Evolutionary conservation across 192 early-diverging fungal genomes (phyloP).

Genomic region (Dissophora globulifera): DNA sequence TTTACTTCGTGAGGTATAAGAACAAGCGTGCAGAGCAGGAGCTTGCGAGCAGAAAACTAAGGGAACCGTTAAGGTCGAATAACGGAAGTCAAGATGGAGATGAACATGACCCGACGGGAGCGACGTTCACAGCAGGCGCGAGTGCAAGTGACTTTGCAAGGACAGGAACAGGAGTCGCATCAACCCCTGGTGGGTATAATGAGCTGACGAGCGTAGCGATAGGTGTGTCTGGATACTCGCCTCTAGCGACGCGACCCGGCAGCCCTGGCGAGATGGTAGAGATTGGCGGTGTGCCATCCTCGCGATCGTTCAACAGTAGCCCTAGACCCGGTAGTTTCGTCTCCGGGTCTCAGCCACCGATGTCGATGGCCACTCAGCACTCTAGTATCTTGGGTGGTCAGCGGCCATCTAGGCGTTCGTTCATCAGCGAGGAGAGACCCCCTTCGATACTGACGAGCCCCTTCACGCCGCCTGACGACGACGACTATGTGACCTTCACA

Average conservation of each 20-base stretch:
- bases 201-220: slow-evolving; percentile 9
- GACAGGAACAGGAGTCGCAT: background rate
- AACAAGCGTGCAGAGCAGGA: slow-evolving; percentile 32
- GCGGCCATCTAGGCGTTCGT: background rate
- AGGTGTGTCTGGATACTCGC: slow-evolving; percentile 7
- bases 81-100: background rate
- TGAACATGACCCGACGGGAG: background rate
- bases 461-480: slow-evolving; percentile 21
- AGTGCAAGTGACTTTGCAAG: background rate
- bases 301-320: background rate
- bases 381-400: background rate
- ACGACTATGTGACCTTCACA: background rate
- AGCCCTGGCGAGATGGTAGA: slow-evolving; percentile 13
- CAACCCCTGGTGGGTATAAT: slow-evolving; percentile 12
- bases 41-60: slow-evolving; percentile 3
- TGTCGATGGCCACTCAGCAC: background rate
- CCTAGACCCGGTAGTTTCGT: background rate
- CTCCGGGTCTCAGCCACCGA: background rate
- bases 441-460: slow-evolving; percentile 32
- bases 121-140: too few relatives aligned
- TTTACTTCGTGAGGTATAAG: slow-evolving; percentile 41
- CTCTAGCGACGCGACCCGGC: background rate
- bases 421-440: slow-evolving; percentile 8
- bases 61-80: slow-evolving; percentile 11
- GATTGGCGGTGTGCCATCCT: background rate